Evolutionary conservation across 2,329 filamentous ascomycete genomes (phyloP), one percentile per base, ranked within the genome.

Genomic region (Exophiala spinifera): DNA sequence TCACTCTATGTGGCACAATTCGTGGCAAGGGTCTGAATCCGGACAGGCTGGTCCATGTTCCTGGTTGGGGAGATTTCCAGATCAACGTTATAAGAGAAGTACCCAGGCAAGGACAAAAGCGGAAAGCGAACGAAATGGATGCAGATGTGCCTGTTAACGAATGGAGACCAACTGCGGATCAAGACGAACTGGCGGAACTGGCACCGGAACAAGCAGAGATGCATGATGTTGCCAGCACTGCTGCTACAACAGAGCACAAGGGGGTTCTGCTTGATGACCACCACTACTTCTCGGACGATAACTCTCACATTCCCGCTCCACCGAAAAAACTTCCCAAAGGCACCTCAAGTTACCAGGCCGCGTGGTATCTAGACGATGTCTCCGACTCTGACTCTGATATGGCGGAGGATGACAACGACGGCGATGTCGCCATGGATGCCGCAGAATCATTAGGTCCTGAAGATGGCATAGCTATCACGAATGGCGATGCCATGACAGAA

Each of bases 211-310:
- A 92, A 65, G 81, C 85, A 2, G 77, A 83, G 55, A 94, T 96
- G 89, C 77, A 83, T 20, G 87, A 89, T 57, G 80, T 83, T 19
- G 81, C 82, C 19, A 67, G 74, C 74, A 68, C 76, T 57, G 62
- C 80, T 65, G 78, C 77, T 3, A 74, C 78, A 19, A 74, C 76
- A 1, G 77, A 79, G 40, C 85, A 86, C 67, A 95, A 92, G 73
- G 94, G 92, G 61, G 94, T 99, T 1, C 76, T 99, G 37, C 79
- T 99, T 8, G 94, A 99, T 63, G 92, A 97, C 62, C 92, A 99
- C 70, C 92, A 97, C 69, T 99, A 99, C 71, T 99, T 97, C 68
- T 91, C 91, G 0, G 92, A 97, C 40, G 90, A 94, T 44, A 87
- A 94, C 49, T 74, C 71, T 3, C 77, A 84, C 49, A 75, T 79